phyloP scores from a whole-genome alignment of 345 rosid genomes.

The Bruguiera sexangula region DNA sequence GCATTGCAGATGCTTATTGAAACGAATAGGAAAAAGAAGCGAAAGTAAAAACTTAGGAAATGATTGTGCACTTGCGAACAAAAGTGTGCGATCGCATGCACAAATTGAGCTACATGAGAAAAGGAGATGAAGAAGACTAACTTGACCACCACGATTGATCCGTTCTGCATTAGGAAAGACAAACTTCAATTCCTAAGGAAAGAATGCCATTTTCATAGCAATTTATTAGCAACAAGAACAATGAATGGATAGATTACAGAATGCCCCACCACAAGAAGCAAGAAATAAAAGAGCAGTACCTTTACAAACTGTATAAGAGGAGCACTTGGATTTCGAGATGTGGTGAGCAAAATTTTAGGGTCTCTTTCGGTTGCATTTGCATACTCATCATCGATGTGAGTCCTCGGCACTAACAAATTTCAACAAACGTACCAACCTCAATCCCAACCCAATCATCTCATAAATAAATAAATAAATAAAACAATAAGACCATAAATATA shows the following conservation, averaged over 20 bases:
- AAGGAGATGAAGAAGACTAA: constrained; percentile 17
- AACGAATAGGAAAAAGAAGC: not conserved
- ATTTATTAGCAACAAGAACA: not conserved
- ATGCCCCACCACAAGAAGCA: no score
- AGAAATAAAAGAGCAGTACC: constrained; percentile 29
- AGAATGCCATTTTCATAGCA: constrained; percentile 10
- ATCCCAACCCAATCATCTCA: no score
- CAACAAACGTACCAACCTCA: not conserved
- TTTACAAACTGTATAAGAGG: constrained; percentile 72
- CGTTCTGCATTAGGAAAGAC: constrained; percentile 76
- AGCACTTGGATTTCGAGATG: constrained; percentile 85
- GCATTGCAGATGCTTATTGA: not conserved
- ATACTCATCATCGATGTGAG: constrained; percentile 2
- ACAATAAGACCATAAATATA: not conserved
- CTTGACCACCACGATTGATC: constrained; percentile 90
- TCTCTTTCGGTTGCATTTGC: not conserved
- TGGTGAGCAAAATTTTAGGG: constrained; percentile 73
- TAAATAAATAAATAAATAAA: not conserved
- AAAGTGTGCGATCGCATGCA: not conserved
- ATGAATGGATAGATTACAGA: not conserved
- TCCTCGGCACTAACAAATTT: not conserved
- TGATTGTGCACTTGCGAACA: no score
- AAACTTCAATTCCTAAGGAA: constrained; percentile 69
- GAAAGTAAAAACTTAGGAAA: no score
- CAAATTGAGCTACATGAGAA: not conserved